phyloP scores from a whole-genome alignment of 2,329 filamentous ascomycete species.

The Penicillium aurantiogriseum region DNA sequence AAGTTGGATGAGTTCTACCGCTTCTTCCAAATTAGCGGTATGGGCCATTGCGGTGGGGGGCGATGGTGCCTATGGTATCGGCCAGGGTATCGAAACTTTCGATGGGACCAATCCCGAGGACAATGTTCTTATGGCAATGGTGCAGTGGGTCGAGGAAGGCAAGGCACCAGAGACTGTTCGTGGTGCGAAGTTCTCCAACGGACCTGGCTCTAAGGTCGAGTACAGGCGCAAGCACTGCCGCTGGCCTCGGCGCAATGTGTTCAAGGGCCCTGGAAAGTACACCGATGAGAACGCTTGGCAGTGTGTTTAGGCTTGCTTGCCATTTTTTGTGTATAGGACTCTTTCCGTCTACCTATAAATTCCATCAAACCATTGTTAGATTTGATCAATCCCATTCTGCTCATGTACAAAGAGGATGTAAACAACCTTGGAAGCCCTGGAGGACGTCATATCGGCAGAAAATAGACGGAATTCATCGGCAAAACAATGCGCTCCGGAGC shows the following conservation, averaged over 20 bases:
- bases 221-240: slow-evolving; percentile 50
- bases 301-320: slow-evolving; percentile 24
- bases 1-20: slow-evolving; percentile 45
- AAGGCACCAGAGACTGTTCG: slow-evolving; percentile 40
- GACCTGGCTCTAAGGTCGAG: slow-evolving; percentile 38
- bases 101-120: slow-evolving; percentile 34
- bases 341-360: no score
- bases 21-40: slow-evolving; percentile 56
- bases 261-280: slow-evolving; percentile 32
- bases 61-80: slow-evolving; percentile 46
- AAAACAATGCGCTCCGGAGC: neutral
- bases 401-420: neutral
- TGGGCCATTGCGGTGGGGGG: slow-evolving; percentile 51
- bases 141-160: slow-evolving; percentile 51
- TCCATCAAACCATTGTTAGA: neutral
- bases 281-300: slow-evolving; percentile 37
- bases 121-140: slow-evolving; percentile 52
- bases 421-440: neutral
- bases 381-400: no score
- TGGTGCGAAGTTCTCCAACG: slow-evolving; percentile 49
- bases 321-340: neutral
- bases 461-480: slow-evolving; percentile 1
- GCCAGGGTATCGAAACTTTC: slow-evolving; percentile 27
- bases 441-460: slow-evolving; percentile 15
- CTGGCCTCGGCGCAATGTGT: slow-evolving; percentile 36